Percentiles rank a stretch among this genome's conserved stretches.
These are phyloP conservation scores for Ceratocystiopsis sp. DNA, from an alignment of 2,329 filamentous ascomycete genomes.

Conservation along the genomic window DNA sequence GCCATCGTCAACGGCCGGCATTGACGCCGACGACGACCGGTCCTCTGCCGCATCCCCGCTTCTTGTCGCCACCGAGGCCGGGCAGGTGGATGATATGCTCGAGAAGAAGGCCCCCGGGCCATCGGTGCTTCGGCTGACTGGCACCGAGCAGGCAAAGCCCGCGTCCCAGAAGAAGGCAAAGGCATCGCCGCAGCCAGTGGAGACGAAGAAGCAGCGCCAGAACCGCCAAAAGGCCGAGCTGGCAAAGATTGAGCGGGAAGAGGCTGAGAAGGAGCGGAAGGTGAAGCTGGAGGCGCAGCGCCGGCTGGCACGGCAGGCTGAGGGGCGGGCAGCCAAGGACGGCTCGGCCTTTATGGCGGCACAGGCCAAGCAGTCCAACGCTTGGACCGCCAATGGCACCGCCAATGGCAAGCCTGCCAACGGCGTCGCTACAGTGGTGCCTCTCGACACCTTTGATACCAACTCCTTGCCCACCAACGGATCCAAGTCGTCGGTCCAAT, in stretches of 20 bases:
- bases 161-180: slow-evolving; percentile 47
- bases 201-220: slow-evolving; percentile 92
- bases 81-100: slow-evolving; percentile 81
- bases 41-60: slow-evolving; percentile 54
- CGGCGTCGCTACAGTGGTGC: slow-evolving; percentile 24
- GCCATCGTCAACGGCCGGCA: slow-evolving; percentile 53
- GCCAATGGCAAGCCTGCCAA: slow-evolving; percentile 21
- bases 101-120: slow-evolving; percentile 52
- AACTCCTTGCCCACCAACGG: slow-evolving; percentile 8
- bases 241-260: slow-evolving; percentile 56
- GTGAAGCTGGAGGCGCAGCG: slow-evolving; percentile 66
- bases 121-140: slow-evolving; percentile 62
- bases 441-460: slow-evolving; percentile 40
- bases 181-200: slow-evolving; percentile 42
- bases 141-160: slow-evolving; percentile 31
- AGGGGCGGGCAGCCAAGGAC: slow-evolving; percentile 70
- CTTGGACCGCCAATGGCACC: slow-evolving; percentile 20
- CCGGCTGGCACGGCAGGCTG: slow-evolving; percentile 61
- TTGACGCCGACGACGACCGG: slow-evolving; percentile 66
- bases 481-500: slow-evolving; percentile 14
- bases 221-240: slow-evolving; percentile 79
- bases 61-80: slow-evolving; percentile 36
- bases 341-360: slow-evolving; percentile 43
- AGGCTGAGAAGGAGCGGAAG: slow-evolving; percentile 65
- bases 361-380: slow-evolving; percentile 19